Evolutionary conservation across 768 basidiomycete genomes (phyloP).

Genomic region (Neoboletus brunneissimus): DNA sequence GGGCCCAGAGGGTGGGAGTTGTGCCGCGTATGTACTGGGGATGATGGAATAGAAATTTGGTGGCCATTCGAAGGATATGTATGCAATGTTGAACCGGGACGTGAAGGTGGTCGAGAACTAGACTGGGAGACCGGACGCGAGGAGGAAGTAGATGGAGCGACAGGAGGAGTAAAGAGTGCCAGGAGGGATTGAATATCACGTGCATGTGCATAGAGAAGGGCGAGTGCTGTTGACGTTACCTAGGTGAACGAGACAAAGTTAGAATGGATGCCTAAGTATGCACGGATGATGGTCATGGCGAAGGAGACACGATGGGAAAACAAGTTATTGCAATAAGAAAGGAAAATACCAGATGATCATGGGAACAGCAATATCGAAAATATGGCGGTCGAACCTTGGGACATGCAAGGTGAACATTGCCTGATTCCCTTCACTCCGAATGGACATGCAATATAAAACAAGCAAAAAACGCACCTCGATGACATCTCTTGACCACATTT

Average conservation of each 20-base stretch:
- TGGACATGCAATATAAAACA: constrained; percentile 4
- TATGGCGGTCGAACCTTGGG: constrained; percentile 37
- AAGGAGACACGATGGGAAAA: neutral
- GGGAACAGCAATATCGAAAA: constrained; percentile 31
- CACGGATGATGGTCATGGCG: neutral
- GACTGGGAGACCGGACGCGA: constrained; percentile 23
- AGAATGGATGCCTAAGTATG: constrained; percentile 14
- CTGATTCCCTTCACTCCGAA: neutral
- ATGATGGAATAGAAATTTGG: constrained; percentile 3
- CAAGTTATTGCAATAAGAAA: neutral
- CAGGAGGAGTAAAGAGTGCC: constrained; percentile 15
- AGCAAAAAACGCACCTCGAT: constrained; percentile 23
- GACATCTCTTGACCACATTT: constrained; percentile 65
- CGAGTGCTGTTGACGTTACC: constrained; percentile 31
- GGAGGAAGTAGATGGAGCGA: constrained; percentile 5
- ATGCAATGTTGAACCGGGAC: constrained; percentile 17
- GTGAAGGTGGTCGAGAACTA: constrained; percentile 23
- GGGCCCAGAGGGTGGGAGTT: constrained; percentile 1
- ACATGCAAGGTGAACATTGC: constrained; percentile 47
- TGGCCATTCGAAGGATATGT: constrained; percentile 4
- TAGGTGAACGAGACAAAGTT: constrained; percentile 6
- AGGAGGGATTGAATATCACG: constrained; percentile 23
- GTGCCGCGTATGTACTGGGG: constrained; percentile 8
- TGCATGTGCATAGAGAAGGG: constrained; percentile 27
- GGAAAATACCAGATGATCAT: constrained; percentile 46